Percentiles rank a stretch among this genome's conserved stretches.
Evolutionary conservation across 1,284 basidiomycete genomes (phyloP).

Genomic region (Fistulinella staudtii): DNA sequence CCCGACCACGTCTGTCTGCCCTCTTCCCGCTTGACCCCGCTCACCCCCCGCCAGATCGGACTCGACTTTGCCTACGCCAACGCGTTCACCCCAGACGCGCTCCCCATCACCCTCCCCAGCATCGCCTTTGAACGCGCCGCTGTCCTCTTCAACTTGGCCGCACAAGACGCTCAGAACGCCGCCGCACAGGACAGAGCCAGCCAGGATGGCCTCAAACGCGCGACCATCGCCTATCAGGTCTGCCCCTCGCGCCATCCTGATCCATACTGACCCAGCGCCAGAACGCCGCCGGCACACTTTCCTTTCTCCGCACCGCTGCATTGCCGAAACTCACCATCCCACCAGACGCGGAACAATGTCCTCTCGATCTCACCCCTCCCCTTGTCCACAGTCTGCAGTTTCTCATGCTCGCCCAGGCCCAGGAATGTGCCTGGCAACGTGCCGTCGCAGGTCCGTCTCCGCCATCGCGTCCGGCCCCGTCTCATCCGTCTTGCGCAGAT

Average conservation of each 20-base stretch:
- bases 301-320: slow-evolving; percentile 57
- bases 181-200: slow-evolving; percentile 63
- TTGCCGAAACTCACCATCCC: slow-evolving; percentile 55
- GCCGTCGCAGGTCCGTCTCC: slow-evolving; percentile 68
- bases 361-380: slow-evolving; percentile 61
- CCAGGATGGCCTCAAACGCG: slow-evolving; percentile 75
- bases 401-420: slow-evolving; percentile 91
- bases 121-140: slow-evolving; percentile 76
- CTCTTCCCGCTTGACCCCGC: too few species aligned
- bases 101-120: slow-evolving; percentile 65
- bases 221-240: slow-evolving; percentile 64
- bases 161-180: slow-evolving; percentile 75
- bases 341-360: slow-evolving; percentile 49
- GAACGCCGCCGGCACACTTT: slow-evolving; percentile 75
- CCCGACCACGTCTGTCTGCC: slow-evolving; percentile 68
- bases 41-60: too few species aligned
- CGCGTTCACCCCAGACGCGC: slow-evolving; percentile 51
- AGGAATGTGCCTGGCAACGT: slow-evolving; percentile 96
- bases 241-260: too few species aligned
- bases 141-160: slow-evolving; percentile 81
- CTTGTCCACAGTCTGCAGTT: slow-evolving; percentile 67
- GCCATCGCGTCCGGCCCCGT: slow-evolving; percentile 1
- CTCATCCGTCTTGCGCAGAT: slow-evolving; percentile 42
- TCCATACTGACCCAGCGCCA: too few species aligned
- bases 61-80: slow-evolving; percentile 75